Evolutionary conservation across 1,284 basidiomycete genomes (phyloP).

Genomic region (Thecaphora thlaspeos): DNA sequence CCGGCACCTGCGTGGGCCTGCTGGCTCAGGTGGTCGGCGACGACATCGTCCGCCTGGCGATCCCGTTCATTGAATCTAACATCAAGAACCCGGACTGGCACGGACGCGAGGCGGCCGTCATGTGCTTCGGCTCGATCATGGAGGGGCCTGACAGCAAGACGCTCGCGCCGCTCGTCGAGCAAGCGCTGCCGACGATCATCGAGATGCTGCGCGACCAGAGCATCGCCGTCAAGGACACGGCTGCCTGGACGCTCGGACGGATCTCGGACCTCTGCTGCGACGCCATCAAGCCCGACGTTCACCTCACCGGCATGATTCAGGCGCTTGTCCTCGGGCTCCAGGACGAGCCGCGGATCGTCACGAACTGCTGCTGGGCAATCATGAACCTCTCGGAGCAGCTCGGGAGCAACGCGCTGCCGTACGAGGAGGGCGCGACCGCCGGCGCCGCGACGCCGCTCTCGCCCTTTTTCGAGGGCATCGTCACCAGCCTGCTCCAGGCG

Average conservation of each 20-base stretch:
- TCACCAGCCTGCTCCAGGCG: conserved; percentile 43
- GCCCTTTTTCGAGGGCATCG: conserved; percentile 77
- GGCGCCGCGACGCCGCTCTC: conserved; percentile 68
- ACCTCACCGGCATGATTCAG: conserved; percentile 78
- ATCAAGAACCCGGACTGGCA: conserved; percentile 91
- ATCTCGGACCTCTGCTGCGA: conserved; percentile 88
- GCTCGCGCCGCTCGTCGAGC: conserved; percentile 85
- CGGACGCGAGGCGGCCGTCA: conserved; percentile 90
- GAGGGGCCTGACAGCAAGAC: conserved; percentile 87
- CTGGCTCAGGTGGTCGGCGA: conserved; percentile 89
- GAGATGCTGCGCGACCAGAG: conserved; percentile 90
- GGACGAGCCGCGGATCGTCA: conserved; percentile 80
- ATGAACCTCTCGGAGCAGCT: conserved; percentile 71
- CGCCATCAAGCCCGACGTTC: conserved; percentile 84
- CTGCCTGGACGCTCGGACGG: conserved; percentile 94
- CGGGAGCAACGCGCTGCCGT: conserved; percentile 36
- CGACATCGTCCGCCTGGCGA: conserved; percentile 83
- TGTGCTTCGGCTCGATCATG: conserved; percentile 96
- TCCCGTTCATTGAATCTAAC: conserved; percentile 96
- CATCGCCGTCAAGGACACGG: conserved; percentile 89
- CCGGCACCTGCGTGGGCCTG: conserved; percentile 85
- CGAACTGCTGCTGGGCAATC: conserved; percentile 94
- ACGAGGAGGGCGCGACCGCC: conserved; percentile 63
- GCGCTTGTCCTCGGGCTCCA: conserved; percentile 79
- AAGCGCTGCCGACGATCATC: conserved; percentile 90